Evolutionary conservation across 2,329 filamentous ascomycete species (phyloP), one percentile per base, ranked within the genome.

Genomic region (Bertia moriformis): DNA sequence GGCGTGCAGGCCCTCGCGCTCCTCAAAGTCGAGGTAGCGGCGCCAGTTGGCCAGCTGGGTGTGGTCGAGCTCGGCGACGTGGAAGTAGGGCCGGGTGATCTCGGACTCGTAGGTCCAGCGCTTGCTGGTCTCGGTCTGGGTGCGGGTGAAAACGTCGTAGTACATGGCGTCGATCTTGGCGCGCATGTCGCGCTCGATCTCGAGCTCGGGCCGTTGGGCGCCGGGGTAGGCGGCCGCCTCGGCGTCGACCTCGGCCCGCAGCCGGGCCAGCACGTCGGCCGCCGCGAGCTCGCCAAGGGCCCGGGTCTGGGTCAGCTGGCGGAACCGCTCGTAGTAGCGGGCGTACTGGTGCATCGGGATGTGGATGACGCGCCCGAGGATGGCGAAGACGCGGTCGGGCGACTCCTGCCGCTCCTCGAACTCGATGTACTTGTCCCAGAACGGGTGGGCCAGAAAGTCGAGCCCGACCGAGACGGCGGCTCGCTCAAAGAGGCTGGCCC

Each of bases 371-470:
- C 88, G 83, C 44, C 71, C 70, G 39, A 94, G 70, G 41, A 98
- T 85, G 30, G 74, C 76, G 49, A 93, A 93, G 40, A 95, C 84
- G 51, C 78, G 85, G 46, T 93, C 84, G 13, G 81, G 74, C 0
- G 82, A 77, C 51, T 94, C 87, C 44, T 89, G 69, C 2, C 88
- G 82, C 56, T 95, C 88, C 56, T 96, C 91, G 51, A 93, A 96
- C 56, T 96, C 91, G 45, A 98, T 76, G 53, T 94, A 98, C 62
- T 94, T 96, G 60, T 98, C 91, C 91, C 91, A 98, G 63, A 98
- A 95, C 1, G 87, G 87, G 54, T 95, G 87, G 2, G 88, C 82
- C 19, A 94, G 69, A 54, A 94, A 98, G 60, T 98, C 91, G 14
- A 96, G 71, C 14, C 91, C 91, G 29, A 94, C 87, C 50, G 74